Percentiles rank a stretch among this genome's conserved stretches.
These are phyloP conservation scores for Arctium lappa DNA, from an alignment of 129 eudicot species.

Conservation along the genomic window DNA sequence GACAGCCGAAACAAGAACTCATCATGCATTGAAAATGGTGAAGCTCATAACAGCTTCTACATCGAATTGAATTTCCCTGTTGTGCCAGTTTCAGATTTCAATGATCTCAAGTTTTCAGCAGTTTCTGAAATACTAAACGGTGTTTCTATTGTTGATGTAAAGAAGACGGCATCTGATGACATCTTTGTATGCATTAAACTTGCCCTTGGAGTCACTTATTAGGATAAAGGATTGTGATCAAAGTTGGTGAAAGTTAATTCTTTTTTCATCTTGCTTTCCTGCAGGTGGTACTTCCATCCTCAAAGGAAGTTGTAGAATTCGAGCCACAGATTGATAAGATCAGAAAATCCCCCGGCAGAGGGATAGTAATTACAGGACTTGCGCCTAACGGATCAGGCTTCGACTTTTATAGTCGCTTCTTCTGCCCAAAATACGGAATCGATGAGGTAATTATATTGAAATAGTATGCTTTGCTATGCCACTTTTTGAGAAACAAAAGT, in stretches of 20 bases:
- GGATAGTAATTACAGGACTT: conserved; percentile 56
- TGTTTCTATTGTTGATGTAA: conserved; percentile 54
- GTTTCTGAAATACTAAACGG: conserved; percentile 56
- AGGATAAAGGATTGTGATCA: not conserved
- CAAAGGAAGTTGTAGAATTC: conserved; percentile 50
- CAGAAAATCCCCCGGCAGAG: conserved; percentile 53
- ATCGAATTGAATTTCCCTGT: conserved; percentile 77
- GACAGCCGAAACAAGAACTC: conserved; percentile 18
- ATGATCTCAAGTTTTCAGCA: conserved; percentile 29
- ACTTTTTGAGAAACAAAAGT: too few species aligned
- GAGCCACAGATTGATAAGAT: conserved; percentile 59
- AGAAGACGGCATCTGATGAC: conserved; percentile 46
- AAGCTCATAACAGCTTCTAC: conserved; percentile 23
- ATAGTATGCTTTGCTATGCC: not conserved
- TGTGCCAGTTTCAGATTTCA: conserved; percentile 39
- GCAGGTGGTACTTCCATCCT: conserved; percentile 72
- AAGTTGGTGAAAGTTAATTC: not conserved
- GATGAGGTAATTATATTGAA: conserved; percentile 45
- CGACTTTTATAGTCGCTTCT: conserved; percentile 71
- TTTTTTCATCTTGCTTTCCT: not conserved
- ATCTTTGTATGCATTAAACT: conserved; percentile 51
- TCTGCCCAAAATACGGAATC: conserved; percentile 69
- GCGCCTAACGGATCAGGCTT: conserved; percentile 77
- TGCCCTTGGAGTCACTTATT: conserved; percentile 7
- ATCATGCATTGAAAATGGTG: conserved; percentile 19